Conservation (phyloP, 352 stramenopile species). For the Globisporangium nunn region DNA sequence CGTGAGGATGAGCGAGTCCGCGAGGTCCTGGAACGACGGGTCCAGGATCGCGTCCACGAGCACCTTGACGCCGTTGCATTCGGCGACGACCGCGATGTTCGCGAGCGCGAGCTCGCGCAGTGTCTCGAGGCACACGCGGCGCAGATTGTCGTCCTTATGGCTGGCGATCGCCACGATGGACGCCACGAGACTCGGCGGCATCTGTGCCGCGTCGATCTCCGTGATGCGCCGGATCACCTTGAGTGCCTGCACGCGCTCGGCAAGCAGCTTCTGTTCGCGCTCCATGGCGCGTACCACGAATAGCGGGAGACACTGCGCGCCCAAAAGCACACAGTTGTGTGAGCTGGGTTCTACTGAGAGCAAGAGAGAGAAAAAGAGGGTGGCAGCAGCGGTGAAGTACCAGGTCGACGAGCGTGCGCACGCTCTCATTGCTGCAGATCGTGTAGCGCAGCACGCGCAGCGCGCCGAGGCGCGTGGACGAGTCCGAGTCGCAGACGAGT, state of each 20-base stretch:
- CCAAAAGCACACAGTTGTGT: neutral
- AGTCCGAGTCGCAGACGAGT: slow-evolving; percentile 72
- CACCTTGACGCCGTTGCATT: slow-evolving; percentile 78
- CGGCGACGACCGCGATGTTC: slow-evolving; percentile 78
- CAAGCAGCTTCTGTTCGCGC: slow-evolving; percentile 80
- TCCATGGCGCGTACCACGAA: slow-evolving; percentile 83
- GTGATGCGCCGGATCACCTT: slow-evolving; percentile 83
- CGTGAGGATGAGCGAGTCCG: slow-evolving; percentile 80
- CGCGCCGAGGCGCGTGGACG: slow-evolving; percentile 65
- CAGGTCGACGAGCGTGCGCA: slow-evolving; percentile 58
- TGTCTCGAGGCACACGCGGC: slow-evolving; percentile 81
- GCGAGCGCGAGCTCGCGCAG: slow-evolving; percentile 72
- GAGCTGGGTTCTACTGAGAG: neutral
- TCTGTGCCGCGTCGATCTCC: slow-evolving; percentile 79
- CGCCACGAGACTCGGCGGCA: slow-evolving; percentile 76
- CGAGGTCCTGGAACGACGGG: slow-evolving; percentile 81
- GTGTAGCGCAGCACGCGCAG: slow-evolving; percentile 78
- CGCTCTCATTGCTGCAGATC: slow-evolving; percentile 70
- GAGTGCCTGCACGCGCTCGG: slow-evolving; percentile 80
- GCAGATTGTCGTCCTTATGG: slow-evolving; percentile 88
- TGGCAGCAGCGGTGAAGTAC: slow-evolving; percentile 14
- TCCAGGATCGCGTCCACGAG: slow-evolving; percentile 85
- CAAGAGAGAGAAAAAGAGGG: neutral
- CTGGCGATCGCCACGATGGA: slow-evolving; percentile 80
- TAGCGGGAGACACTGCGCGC: slow-evolving; percentile 49